phyloP scores from a whole-genome alignment of 2,329 filamentous ascomycete species.

The Xylariaceae sp. region DNA sequence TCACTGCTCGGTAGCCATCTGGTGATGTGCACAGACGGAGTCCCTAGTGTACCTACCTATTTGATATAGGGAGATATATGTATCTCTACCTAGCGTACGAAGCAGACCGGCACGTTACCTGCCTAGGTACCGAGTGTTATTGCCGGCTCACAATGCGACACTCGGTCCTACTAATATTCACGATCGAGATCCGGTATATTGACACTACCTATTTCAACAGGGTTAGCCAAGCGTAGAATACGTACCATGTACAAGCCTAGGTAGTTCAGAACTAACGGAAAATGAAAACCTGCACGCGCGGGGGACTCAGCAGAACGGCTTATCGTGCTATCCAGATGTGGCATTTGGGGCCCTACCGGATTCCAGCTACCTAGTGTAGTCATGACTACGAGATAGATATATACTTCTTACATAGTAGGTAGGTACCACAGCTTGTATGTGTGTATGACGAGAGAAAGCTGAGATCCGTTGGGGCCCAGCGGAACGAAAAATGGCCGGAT shows the following conservation, averaged over 20 bases:
- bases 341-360: too few species aligned
- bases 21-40: neutral
- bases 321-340: neutral
- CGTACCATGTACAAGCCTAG: too few species aligned
- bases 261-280: neutral
- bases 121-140: neutral
- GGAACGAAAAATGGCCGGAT: neutral
- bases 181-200: neutral
- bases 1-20: neutral
- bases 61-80: too few species aligned
- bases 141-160: neutral
- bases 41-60: neutral
- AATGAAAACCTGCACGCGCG: neutral
- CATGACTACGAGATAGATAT: too few species aligned
- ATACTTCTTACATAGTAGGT: too few species aligned
- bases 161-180: neutral
- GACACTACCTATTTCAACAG: neutral
- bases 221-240: neutral
- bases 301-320: neutral
- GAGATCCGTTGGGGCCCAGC: neutral
- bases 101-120: neutral
- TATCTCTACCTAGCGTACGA: too few species aligned
- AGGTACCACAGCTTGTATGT: too few species aligned
- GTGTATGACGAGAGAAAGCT: neutral
- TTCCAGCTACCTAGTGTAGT: too few species aligned